Evolutionary conservation across 345 rosid genomes (phyloP).

Genomic region (Abelmoschus esculentus): DNA sequence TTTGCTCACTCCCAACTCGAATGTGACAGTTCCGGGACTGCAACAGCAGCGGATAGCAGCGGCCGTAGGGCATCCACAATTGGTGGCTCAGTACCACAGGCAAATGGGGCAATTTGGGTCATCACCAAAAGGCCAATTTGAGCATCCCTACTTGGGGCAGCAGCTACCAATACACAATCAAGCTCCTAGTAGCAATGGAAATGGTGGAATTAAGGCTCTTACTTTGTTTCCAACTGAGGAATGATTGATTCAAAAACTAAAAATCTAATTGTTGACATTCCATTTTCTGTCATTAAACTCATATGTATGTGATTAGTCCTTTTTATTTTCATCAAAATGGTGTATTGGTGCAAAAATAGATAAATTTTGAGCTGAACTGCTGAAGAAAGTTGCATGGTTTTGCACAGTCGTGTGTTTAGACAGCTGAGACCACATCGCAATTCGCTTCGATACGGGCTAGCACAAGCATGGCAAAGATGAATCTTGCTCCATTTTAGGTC

Average conservation of each 20-base stretch:
- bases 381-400: background rate
- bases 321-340: too few relatives aligned
- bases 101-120: constrained; percentile 70
- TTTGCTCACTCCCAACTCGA: too few relatives aligned
- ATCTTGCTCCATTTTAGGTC: background rate
- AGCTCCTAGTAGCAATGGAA: constrained; percentile 39
- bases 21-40: constrained; percentile 45
- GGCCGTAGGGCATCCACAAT: constrained; percentile 45
- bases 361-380: background rate
- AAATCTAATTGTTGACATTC: background rate
- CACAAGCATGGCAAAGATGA: background rate
- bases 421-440: background rate
- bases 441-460: background rate
- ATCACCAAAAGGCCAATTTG: constrained; percentile 64
- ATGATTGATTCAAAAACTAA: constrained; percentile 34
- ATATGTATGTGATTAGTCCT: constrained; percentile 17
- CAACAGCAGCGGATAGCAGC: constrained; percentile 61
- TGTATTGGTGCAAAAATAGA: background rate
- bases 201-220: constrained; percentile 74
- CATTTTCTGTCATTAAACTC: constrained; percentile 11
- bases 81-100: constrained; percentile 64
- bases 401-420: constrained; percentile 34
- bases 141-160: constrained; percentile 52
- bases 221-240: constrained; percentile 83
- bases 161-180: constrained; percentile 42